Base-by-base conservation (phyloP, 805 yeast species). In the Zygosaccharomyces bailii region DNA sequence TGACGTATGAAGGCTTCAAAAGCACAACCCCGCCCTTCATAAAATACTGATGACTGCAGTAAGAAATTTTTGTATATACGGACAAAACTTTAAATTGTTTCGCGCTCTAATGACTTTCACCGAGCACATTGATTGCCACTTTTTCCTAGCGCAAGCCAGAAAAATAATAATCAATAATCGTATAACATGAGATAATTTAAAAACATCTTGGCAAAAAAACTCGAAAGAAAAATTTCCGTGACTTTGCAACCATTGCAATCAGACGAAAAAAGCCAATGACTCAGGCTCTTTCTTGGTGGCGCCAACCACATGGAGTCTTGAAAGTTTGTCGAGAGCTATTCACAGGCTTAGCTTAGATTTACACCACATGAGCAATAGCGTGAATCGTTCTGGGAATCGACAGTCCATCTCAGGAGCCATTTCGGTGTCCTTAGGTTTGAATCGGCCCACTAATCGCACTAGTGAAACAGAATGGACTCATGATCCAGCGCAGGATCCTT, bases 371-470 rank as follows among this genome's bases (percentile, higher is more conserved):
- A 37, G 32, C 30, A 37, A 25, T 21, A 30, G 40, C 30, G 19
- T 37, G 19, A 17, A 25, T 37, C 40, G 32, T 16, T 24, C 40
- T 25, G 43, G 44, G 25, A 44, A 35, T 38, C 43, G 53, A 34
- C 50, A 48, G 7, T 52, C 56, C 19, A 42, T 52, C n/a, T 55
- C 66, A 2, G 65, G 59, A 27, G 62, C 66, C 8, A 53, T 62
- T 4, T 58, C 65, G 5, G 57, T 60, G 11, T 62, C 66, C 3
- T 45, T 62, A 29, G 66, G 66, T 1, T 42, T 60, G 35, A 61
- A 60, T 14, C 51, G 55, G 25, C 59, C 29, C 41, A 38, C 10
- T 34, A 24, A 25, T 20, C 40, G 40, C 40, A 32, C 10, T 10
- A 31, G 32, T 20, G 30, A 34, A 17, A 14, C 37, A 5, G 43